Base-by-base conservation (phyloP, 306 rosid species). In the Quercus robur region DNA sequence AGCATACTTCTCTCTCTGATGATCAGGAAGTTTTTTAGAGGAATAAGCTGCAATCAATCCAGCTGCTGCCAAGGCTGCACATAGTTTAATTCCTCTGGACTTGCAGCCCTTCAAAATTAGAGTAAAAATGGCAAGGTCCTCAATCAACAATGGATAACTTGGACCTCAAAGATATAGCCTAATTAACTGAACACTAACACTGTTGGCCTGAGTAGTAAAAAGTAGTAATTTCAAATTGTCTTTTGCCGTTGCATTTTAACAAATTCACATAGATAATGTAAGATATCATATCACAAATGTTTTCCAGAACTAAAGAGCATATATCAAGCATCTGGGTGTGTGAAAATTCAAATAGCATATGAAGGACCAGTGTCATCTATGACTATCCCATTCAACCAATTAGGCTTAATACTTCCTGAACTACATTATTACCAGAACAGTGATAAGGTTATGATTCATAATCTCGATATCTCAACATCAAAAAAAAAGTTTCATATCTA, bases 1-100 rank as follows among this genome's bases (percentile, higher is more conserved):
- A 31, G 86, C 98, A 81, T 95, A 91, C 78, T 95, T 95, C 80
- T 95, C 99, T 49, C 68, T 78, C n/a, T 85, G 87, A 56, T 90
- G 10, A 51, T 77, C 81, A 72, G 91, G 88, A 79, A 89, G 89
- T 57, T 26, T 26, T 80, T 90, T 93, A 55, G 93, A 85, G 44
- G 83, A 77, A 89, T 84, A 84, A 5, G 89, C 77, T 2, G 99
- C 96, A 56, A 93, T 84, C 89, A 95, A 62, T 86, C 85, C 98
- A 3, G 98, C 96, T 14, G 97, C 96, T 11, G 98, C 92, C 75
- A 93, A 81, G 66, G 89, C 94, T 73, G 79, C 92, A 35, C 91
- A 89, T 21, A 93, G 86, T 75, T 95, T 95, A 70, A 95, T 90
- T 46, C 90, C 93, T 80, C 89, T 93, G 70, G 88, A 87, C 82